A percentile compares a stretch with the other conserved stretches of the same genome.
Conservation (phyloP, 768 basidiomycete species). For the Macrolepiota albuminosa region DNA sequence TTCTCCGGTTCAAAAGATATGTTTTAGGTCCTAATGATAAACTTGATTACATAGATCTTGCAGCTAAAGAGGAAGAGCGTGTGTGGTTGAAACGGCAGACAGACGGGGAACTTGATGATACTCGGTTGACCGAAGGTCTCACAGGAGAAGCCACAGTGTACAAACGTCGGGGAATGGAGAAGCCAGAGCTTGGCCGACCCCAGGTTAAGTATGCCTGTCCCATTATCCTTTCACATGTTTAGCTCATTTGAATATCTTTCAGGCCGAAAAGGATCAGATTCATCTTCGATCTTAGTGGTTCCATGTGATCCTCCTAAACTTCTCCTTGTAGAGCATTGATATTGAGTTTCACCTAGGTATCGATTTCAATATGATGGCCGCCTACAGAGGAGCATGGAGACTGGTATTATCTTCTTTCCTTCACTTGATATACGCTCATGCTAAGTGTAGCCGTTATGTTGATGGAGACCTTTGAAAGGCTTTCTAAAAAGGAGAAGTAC, state of each 20-base stretch:
- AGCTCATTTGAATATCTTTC: not conserved
- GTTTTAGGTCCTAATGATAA: not conserved
- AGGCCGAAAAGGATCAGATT: slow-evolving; percentile 65
- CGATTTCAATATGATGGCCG: slow-evolving; percentile 73
- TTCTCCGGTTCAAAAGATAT: not conserved
- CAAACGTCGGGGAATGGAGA: slow-evolving; percentile 66
- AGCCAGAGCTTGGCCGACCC: slow-evolving; percentile 61
- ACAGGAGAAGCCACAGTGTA: slow-evolving; percentile 69
- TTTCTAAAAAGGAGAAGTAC: slow-evolving; percentile 65
- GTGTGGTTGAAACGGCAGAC: slow-evolving; percentile 71
- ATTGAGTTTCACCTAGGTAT: slow-evolving; percentile 37
- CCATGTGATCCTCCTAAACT: slow-evolving; percentile 37
- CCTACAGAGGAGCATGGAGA: slow-evolving; percentile 57
- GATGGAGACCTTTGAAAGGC: slow-evolving; percentile 64
- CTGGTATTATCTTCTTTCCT: slow-evolving; percentile 36
- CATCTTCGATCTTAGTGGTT: slow-evolving; percentile 66
- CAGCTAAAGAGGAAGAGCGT: slow-evolving; percentile 65
- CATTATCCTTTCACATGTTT: not conserved
- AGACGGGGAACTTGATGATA: slow-evolving; percentile 67
- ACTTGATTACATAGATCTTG: slow-evolving; percentile 39
- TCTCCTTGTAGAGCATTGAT: not conserved
- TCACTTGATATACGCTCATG: not conserved
- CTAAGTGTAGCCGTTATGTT: slow-evolving; percentile 56
- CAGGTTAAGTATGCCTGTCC: slow-evolving; percentile 52
- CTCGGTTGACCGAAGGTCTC: slow-evolving; percentile 58